These are phyloP conservation scores for Paxillus rubicundulus DNA, from an alignment of 768 basidiomycete genomes.

Conservation along the genomic window DNA sequence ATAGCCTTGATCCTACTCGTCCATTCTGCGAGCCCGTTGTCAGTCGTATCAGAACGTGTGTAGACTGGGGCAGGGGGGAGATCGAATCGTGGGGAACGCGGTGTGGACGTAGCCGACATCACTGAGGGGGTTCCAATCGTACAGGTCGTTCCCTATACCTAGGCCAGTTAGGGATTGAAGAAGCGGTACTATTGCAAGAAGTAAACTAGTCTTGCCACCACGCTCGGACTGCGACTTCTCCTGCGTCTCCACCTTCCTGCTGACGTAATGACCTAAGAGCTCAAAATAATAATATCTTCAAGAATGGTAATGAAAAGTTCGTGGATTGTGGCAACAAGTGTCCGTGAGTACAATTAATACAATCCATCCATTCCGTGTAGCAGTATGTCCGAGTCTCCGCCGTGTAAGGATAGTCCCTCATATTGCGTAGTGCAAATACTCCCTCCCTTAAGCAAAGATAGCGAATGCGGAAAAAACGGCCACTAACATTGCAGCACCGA, in stretches of 20 bases:
- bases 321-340: not conserved
- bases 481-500: constrained; percentile 30
- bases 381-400: not conserved
- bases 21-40: constrained; percentile 77
- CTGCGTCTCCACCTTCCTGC: not conserved
- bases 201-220: too few relatives aligned
- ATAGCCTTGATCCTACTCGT: constrained; percentile 75
- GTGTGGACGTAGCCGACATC: constrained; percentile 31
- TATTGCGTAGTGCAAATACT: not conserved
- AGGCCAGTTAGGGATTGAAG: not conserved
- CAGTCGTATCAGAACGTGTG: constrained; percentile 35
- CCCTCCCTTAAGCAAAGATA: constrained; percentile 28
- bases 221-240: not conserved
- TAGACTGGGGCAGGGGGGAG: constrained; percentile 32
- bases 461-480: constrained; percentile 35
- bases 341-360: constrained; percentile 3
- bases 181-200: not conserved
- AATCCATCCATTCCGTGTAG: not conserved
- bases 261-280: constrained; percentile 18
- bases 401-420: not conserved
- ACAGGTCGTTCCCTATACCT: not conserved
- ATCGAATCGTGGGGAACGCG: constrained; percentile 35
- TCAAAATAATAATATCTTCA: too few relatives aligned
- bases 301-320: not conserved
- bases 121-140: constrained; percentile 3